phyloP scores from a whole-genome alignment of 163 green algal species.

The Prototheca wickerhamii region DNA sequence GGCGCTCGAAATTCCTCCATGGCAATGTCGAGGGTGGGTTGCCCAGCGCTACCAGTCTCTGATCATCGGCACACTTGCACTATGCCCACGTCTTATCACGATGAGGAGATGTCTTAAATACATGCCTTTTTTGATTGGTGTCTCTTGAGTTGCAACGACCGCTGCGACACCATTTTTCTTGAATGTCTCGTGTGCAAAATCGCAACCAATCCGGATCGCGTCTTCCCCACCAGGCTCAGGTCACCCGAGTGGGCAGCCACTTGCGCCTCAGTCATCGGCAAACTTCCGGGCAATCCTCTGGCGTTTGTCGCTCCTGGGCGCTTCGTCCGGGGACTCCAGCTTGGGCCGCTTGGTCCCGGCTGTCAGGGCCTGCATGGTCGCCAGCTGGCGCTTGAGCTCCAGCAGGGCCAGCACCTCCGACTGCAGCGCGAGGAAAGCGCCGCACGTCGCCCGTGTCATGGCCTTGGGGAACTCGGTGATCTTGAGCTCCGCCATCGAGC shows the following conservation, averaged over 20 bases:
- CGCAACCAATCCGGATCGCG: too few relatives aligned
- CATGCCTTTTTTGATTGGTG: too few relatives aligned
- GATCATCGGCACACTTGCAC: too few relatives aligned
- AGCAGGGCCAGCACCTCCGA: constrained; percentile 33
- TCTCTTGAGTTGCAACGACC: too few relatives aligned
- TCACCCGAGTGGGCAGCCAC: background rate
- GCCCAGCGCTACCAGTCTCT: too few relatives aligned
- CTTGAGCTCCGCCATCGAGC: constrained; percentile 35
- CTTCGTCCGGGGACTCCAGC: background rate
- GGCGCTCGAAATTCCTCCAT: too few relatives aligned
- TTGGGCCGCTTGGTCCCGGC: background rate
- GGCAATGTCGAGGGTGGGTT: too few relatives aligned
- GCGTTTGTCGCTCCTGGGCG: constrained; percentile 6
- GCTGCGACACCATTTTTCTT: too few relatives aligned
- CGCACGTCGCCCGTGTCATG: constrained; percentile 11
- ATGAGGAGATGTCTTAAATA: too few relatives aligned
- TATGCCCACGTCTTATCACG: too few relatives aligned
- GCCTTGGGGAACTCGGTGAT: constrained; percentile 11
- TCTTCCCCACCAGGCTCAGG: too few relatives aligned
- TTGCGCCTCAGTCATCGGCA: constrained; percentile 15
- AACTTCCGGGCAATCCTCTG: constrained; percentile 10
- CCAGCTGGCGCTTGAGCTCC: constrained; percentile 38
- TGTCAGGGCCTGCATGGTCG: constrained; percentile 13
- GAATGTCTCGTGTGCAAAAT: too few relatives aligned
- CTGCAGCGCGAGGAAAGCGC: constrained; percentile 17